Base-by-base conservation (phyloP, 768 basidiomycete genomes). In the Russula brevipes region DNA sequence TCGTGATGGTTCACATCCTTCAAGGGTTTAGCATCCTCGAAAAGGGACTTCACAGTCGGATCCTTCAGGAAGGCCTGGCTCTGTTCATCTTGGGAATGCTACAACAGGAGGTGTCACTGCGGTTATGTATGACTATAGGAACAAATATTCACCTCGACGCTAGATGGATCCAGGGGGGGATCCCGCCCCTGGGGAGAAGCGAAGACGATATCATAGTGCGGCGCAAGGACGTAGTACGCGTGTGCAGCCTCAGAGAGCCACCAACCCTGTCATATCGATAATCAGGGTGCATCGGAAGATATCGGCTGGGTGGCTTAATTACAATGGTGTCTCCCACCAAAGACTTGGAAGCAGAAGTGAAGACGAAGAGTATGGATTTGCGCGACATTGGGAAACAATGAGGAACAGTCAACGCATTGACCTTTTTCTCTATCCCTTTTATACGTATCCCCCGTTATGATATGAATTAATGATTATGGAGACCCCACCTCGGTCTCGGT, bases 131-230 rank as follows among this genome's bases (percentile, higher is more conserved):
- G 14, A 19, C 5, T 7, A 49, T 14, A 35, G n/a, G 5, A 53
- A 35, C 19, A 0, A 57, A 4, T 60, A 16, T 72, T 65, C 53
- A 83, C 83, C 73, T 83, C 68, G 50, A 85, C 76, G 66, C 83
- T 86, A 24, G 59, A 49, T 54, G 77, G 76, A 72, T 91, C 89
- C 31, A 92, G 66, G 0, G 89, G 88, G 6, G 89, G 87, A 66
- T 86, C 85, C 24, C 88, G 80, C 9, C 82, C 82, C 19, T 64
- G 68, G 16, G 81, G 80, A 0, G 79, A 70, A 10, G 80, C 80
- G 60, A 79, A 76, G 55, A 76, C 78, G 69, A 83, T 75, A 19
- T 74, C 69, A 73, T 74, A 75, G 53, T 78, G 71, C 3, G 75
- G 72, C 19, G 69, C 60, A 52, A 79, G 72, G 63, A 73, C 66